Evolutionary conservation across 2,329 filamentous ascomycete genomes (phyloP).

Genomic region (Trichoderma lentiforme): DNA sequence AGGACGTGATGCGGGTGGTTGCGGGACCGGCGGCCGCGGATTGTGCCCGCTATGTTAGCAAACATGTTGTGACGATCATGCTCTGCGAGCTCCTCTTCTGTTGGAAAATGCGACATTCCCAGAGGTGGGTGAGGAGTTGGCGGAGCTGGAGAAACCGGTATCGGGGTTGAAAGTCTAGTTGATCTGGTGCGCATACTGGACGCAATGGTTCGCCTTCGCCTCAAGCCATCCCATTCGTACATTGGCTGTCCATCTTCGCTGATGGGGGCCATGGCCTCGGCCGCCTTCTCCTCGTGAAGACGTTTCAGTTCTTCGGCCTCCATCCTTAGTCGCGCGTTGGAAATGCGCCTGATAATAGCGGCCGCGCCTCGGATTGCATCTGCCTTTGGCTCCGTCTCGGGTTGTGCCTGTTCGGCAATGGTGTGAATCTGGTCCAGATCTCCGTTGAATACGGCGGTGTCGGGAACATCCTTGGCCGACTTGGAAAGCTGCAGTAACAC

Average conservation of each 20-base stretch:
- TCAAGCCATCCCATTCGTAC: constrained; percentile 88
- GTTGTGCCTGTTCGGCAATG: constrained; percentile 90
- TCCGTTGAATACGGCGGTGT: constrained; percentile 85
- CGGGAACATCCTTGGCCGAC: constrained; percentile 94
- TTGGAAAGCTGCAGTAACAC: constrained; percentile 94
- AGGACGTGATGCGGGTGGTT: constrained; percentile 30
- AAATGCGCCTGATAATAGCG: constrained; percentile 81
- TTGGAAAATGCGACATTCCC: constrained; percentile 81
- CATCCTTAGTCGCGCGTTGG: constrained; percentile 68
- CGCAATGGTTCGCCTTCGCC: constrained; percentile 63
- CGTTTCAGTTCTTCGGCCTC: constrained; percentile 76
- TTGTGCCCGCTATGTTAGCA: constrained; percentile 56
- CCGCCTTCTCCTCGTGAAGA: constrained; percentile 72
- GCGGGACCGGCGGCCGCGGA: constrained; percentile 32
- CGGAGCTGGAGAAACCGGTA: constrained; percentile 20
- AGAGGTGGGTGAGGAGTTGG: constrained; percentile 43
- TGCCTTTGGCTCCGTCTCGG: constrained; percentile 93
- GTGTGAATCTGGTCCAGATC: constrained; percentile 94
- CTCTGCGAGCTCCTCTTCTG: constrained; percentile 57
- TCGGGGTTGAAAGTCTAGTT: constrained; percentile 27
- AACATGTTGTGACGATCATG: constrained; percentile 48
- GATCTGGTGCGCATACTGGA: constrained; percentile 31
- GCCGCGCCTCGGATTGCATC: constrained; percentile 91
- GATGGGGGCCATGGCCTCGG: constrained; percentile 69
- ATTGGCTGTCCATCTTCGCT: constrained; percentile 66